These are phyloP conservation scores for Cucurbita argyrosperma DNA, from an alignment of 306 rosid genomes.

Conservation along the genomic window DNA sequence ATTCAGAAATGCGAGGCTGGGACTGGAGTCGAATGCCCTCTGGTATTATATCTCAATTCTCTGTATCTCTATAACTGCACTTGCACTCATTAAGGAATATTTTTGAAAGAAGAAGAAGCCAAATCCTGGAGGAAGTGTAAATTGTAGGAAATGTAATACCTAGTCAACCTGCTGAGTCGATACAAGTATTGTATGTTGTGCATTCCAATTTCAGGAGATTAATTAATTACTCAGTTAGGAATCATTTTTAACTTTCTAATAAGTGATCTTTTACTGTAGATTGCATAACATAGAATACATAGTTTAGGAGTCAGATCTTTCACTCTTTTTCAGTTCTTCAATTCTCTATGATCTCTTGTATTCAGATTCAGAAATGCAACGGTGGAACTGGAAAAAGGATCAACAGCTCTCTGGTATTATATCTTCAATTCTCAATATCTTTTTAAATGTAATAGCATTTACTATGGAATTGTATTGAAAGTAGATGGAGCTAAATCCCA, in stretches of 20 bases:
- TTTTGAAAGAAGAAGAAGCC: neutral
- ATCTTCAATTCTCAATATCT: neutral
- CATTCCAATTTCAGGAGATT: neutral
- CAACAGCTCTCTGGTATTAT: slow-evolving; percentile 3
- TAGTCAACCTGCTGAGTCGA: neutral
- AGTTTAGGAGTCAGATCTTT: neutral
- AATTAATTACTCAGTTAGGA: neutral
- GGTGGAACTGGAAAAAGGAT: slow-evolving; percentile 4
- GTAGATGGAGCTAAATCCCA: neutral
- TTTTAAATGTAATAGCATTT: neutral
- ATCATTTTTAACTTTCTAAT: neutral
- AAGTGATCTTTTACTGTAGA: neutral
- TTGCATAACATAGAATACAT: neutral
- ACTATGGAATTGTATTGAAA: neutral
- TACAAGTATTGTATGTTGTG: neutral
- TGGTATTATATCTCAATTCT: slow-evolving; percentile 5
- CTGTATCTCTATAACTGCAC: neutral
- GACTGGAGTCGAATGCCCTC: neutral
- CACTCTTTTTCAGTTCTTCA: neutral
- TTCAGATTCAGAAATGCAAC: slow-evolving; percentile 4
- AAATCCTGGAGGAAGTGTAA: neutral
- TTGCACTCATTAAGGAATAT: neutral
- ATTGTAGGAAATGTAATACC: neutral
- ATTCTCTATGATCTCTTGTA: neutral
- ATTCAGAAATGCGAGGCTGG: slow-evolving; percentile 3